Conservation (phyloP, 495 filamentous ascomycete genomes). For the Parachaetomium inaequale region DNA sequence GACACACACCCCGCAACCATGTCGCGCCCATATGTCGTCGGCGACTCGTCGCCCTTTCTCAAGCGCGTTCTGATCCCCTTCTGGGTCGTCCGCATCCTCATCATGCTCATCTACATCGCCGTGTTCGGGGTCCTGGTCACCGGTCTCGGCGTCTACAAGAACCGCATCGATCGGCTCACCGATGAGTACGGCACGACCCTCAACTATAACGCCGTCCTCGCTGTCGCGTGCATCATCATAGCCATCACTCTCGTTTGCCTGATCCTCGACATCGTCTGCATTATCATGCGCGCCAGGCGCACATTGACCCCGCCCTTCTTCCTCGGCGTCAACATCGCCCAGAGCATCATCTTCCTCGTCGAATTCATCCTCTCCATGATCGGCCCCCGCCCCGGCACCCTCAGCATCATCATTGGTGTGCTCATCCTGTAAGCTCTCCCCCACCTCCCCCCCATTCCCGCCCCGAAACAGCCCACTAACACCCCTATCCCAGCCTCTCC, state of each 20-base stretch:
- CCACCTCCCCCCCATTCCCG: neutral
- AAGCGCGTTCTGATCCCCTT: constrained; percentile 71
- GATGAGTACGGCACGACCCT: constrained; percentile 20
- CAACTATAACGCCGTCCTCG: constrained; percentile 13
- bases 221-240: constrained; percentile 22
- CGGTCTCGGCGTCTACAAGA: constrained; percentile 17
- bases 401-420: constrained; percentile 15
- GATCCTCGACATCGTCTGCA: constrained; percentile 33
- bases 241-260: constrained; percentile 25
- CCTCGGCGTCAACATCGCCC: constrained; percentile 28
- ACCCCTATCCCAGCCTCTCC: constrained; percentile 23
- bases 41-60: constrained; percentile 38
- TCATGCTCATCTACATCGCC: constrained; percentile 28
- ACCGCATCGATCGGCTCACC: constrained; percentile 12
- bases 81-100: constrained; percentile 76
- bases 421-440: constrained; percentile 23
- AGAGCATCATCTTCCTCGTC: constrained; percentile 24
- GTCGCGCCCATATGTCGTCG: constrained; percentile 23
- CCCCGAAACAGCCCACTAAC: neutral
- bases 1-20: constrained; percentile 12
- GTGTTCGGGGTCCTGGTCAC: constrained; percentile 24
- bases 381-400: constrained; percentile 8
- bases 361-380: constrained; percentile 26
- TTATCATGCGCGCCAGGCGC: constrained; percentile 31
- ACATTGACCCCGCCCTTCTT: constrained; percentile 33